Conservation (phyloP, 768 basidiomycete species). For the Mycena albidolilacea region DNA sequence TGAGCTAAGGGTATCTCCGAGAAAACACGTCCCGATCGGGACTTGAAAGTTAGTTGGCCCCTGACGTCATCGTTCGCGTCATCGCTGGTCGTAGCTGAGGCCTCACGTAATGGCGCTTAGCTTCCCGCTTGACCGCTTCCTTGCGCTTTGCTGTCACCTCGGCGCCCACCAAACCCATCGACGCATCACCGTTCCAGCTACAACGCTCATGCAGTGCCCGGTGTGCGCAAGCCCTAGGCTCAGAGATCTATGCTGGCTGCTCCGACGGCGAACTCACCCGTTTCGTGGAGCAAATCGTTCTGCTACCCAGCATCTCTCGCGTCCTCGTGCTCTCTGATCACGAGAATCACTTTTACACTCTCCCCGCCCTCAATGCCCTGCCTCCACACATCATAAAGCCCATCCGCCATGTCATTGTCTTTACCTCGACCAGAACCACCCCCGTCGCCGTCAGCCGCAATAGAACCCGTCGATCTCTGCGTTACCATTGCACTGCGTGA, state of each 20-base stretch:
- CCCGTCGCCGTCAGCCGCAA: slow-evolving; percentile 57
- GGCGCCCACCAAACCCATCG: slow-evolving; percentile 57
- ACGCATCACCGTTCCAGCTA: slow-evolving; percentile 75
- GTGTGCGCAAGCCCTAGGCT: slow-evolving; percentile 62
- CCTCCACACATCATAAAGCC: slow-evolving; percentile 75
- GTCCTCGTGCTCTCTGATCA: slow-evolving; percentile 82
- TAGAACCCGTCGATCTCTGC: slow-evolving; percentile 77
- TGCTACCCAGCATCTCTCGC: slow-evolving; percentile 82
- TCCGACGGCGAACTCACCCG: neutral
- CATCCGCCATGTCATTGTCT: slow-evolving; percentile 82
- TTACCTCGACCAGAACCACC: slow-evolving; percentile 87
- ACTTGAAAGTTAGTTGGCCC: no score
- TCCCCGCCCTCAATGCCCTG: slow-evolving; percentile 85
- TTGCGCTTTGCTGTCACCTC: slow-evolving; percentile 45
- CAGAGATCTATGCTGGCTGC: slow-evolving; percentile 86
- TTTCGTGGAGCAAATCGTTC: slow-evolving; percentile 79
- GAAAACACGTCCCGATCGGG: no score
- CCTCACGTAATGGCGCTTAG: neutral
- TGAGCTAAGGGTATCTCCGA: no score
- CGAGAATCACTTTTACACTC: slow-evolving; percentile 82
- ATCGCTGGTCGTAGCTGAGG: no score
- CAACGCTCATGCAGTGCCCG: slow-evolving; percentile 50
- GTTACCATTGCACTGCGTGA: slow-evolving; percentile 79
- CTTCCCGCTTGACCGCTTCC: neutral
- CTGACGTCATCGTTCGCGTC: no score